A percentile compares a stretch with the other conserved stretches of the same genome.
phyloP scores from a whole-genome alignment of 2,329 filamentous ascomycete species.

The Dendryphion nanum region DNA sequence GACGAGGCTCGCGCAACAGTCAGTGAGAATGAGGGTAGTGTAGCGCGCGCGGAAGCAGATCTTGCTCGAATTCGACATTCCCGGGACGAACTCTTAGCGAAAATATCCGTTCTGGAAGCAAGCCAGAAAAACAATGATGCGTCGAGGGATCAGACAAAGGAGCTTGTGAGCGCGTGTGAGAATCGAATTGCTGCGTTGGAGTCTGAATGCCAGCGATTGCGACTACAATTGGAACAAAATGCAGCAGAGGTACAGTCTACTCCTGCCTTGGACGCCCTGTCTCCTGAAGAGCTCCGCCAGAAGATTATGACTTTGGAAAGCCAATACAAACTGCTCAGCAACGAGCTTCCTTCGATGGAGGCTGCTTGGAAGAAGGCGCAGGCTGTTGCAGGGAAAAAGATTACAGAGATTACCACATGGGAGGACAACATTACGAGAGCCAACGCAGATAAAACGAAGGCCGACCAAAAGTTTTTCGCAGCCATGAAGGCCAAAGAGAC shows the following conservation, averaged over 20 bases:
- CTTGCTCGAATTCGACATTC: constrained; percentile 79
- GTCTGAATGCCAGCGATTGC: constrained; percentile 73
- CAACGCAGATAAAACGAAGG: constrained; percentile 87
- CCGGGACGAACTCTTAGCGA: constrained; percentile 81
- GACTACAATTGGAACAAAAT: constrained; percentile 50
- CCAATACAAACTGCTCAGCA: constrained; percentile 80
- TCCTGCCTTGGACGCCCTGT: constrained; percentile 56
- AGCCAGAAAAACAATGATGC: constrained; percentile 73
- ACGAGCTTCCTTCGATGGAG: constrained; percentile 85
- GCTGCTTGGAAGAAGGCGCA: constrained; percentile 88
- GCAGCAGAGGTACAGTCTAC: constrained; percentile 17
- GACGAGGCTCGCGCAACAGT: constrained; percentile 72
- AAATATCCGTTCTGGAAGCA: constrained; percentile 75
- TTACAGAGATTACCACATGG: constrained; percentile 69
- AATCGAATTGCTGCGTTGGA: constrained; percentile 80
- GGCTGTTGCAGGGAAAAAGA: constrained; percentile 79
- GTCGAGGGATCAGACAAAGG: constrained; percentile 71
- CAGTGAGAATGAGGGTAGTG: constrained; percentile 76
- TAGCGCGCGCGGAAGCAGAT: constrained; percentile 79
- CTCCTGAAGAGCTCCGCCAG: constrained; percentile 68
- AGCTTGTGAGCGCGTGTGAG: constrained; percentile 75
- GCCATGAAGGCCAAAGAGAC: constrained; percentile 93
- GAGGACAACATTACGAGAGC: constrained; percentile 77
- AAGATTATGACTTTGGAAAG: constrained; percentile 74
- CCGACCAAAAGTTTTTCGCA: constrained; percentile 96